A percentile compares a stretch with the other conserved stretches of the same genome.
Evolutionary conservation across 768 basidiomycete genomes (phyloP).

Genomic region (Exsudoporus frostii): DNA sequence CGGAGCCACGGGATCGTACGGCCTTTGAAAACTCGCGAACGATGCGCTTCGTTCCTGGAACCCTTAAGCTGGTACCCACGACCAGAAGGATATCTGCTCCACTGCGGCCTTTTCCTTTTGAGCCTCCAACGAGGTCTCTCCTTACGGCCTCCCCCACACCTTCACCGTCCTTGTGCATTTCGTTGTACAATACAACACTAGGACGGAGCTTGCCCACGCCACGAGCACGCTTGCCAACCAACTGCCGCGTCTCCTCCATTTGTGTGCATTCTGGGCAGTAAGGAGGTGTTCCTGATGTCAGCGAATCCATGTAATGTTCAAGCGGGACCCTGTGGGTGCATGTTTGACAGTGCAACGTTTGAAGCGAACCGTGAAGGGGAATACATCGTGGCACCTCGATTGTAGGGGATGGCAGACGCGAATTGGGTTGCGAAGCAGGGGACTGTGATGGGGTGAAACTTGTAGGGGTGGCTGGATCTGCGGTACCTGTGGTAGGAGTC

Average conservation of each 20-base stretch:
- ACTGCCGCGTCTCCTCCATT: conserved; percentile 63
- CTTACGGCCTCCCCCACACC: conserved; percentile 82
- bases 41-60: conserved; percentile 90
- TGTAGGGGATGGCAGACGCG: conserved; percentile 50
- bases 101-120: conserved; percentile 61
- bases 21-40: conserved; percentile 86
- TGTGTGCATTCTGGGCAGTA: conserved; percentile 77
- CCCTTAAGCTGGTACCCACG: conserved; percentile 84
- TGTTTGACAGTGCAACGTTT: conserved; percentile 73
- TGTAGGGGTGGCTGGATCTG: conserved; percentile 15
- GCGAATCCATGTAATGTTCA: conserved; percentile 53
- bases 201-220: conserved; percentile 80
- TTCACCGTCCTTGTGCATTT: conserved; percentile 82
- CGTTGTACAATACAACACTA: conserved; percentile 89
- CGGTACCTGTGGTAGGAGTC: conserved; percentile 8
- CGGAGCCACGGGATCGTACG: conserved; percentile 50
- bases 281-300: conserved; percentile 62
- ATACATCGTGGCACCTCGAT: conserved; percentile 74
- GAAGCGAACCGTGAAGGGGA: conserved; percentile 85
- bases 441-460: conserved; percentile 15
- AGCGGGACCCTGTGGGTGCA: conserved; percentile 76
- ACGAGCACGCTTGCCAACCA: conserved; percentile 74
- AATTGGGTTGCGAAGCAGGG: conserved; percentile 21
- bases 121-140: conserved; percentile 71
- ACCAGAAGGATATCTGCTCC: conserved; percentile 84